These are phyloP conservation scores for Karstenula rhodostoma DNA, from an alignment of 2,329 filamentous ascomycete species.

Conservation along the genomic window DNA sequence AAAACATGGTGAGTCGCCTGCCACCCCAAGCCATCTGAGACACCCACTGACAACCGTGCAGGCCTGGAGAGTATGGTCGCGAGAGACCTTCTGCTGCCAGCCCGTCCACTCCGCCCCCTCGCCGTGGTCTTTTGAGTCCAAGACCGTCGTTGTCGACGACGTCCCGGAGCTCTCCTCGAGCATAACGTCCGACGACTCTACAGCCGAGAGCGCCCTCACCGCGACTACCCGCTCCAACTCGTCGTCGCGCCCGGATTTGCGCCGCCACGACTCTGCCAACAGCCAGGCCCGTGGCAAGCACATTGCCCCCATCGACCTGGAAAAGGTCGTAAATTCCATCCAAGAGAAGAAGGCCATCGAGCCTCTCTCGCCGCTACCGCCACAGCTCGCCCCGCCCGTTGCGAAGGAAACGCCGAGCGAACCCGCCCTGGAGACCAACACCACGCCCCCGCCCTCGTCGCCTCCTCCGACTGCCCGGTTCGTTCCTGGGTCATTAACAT, in stretches of 20 bases:
- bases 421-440: constrained; percentile 50
- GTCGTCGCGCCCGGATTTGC: constrained; percentile 70
- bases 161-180: constrained; percentile 58
- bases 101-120: constrained; percentile 57
- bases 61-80: constrained; percentile 88
- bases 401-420: constrained; percentile 20
- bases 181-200: constrained; percentile 55
- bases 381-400: constrained; percentile 44
- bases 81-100: constrained; percentile 89
- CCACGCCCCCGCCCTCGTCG: constrained; percentile 54
- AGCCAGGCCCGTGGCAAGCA: constrained; percentile 80
- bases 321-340: constrained; percentile 93
- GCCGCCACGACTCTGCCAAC: constrained; percentile 73
- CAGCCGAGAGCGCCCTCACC: constrained; percentile 50
- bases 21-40: neutral
- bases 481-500: constrained; percentile 67
- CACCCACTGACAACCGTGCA: neutral
- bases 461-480: constrained; percentile 53
- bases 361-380: constrained; percentile 60
- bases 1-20: constrained; percentile 74
- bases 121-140: constrained; percentile 44
- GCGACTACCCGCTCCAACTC: constrained; percentile 56
- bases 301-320: constrained; percentile 89
- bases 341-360: constrained; percentile 79
- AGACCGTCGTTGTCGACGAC: constrained; percentile 36